Evolutionary conservation across 306 rosid species (phyloP).

Genomic region (Betula pendula): DNA sequence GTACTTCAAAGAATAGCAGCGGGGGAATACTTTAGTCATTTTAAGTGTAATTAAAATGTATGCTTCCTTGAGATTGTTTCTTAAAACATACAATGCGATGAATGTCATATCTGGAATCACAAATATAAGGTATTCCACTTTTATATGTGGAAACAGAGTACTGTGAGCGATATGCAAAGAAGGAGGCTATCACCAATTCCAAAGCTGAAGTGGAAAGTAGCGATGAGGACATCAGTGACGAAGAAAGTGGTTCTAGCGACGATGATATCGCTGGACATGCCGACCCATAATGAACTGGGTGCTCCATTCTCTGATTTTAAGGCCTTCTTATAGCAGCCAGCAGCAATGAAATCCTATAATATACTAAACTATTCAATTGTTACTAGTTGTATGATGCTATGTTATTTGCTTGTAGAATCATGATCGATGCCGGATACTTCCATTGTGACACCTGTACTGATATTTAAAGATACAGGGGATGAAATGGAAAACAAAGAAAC

Average conservation of each 20-base stretch:
- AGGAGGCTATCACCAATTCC: conserved; percentile 61
- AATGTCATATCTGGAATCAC: conserved; percentile 20
- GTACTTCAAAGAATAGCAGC: no score
- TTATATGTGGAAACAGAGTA: conserved; percentile 62
- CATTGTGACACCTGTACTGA: conserved; percentile 30
- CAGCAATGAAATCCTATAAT: conserved; percentile 25
- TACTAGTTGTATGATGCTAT: conserved; percentile 41
- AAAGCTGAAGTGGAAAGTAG: conserved; percentile 71
- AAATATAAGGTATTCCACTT: conserved; percentile 20
- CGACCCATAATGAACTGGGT: conserved; percentile 50
- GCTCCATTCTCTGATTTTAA: conserved; percentile 20
- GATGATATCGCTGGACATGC: conserved; percentile 89
- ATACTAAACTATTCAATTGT: conserved; percentile 15
- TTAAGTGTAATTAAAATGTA: neutral
- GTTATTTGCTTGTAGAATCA: conserved; percentile 42
- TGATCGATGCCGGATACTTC: conserved; percentile 10
- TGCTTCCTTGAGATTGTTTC: conserved; percentile 17
- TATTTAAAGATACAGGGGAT: conserved; percentile 26
- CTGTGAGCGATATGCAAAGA: conserved; percentile 88
- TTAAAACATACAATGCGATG: conserved; percentile 10
- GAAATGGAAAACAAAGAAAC: conserved; percentile 19
- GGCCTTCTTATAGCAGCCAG: conserved; percentile 38
- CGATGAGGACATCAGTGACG: conserved; percentile 75
- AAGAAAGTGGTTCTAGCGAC: conserved; percentile 72
- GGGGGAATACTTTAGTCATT: no score